Evolutionary conservation across 1,284 basidiomycete species (phyloP).

Genomic region (Leccinum angustisporum): DNA sequence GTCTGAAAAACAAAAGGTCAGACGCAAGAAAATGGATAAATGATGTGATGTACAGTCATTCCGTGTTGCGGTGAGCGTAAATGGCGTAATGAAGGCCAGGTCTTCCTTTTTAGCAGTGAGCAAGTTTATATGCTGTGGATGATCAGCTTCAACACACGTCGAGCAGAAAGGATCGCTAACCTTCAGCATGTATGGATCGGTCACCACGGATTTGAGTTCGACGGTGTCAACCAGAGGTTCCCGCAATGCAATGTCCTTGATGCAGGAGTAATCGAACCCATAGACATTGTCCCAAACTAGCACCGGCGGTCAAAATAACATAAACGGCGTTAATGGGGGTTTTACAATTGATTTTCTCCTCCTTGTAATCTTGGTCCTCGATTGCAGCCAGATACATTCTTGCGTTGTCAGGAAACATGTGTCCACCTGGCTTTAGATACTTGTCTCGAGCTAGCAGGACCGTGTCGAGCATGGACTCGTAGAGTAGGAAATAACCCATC

Average conservation of each 20-base stretch:
- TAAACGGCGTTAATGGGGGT: not conserved
- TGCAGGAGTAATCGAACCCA: slow-evolving; percentile 99
- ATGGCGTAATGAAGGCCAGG: slow-evolving; percentile 81
- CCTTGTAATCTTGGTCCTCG: slow-evolving; percentile 99
- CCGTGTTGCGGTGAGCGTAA: slow-evolving; percentile 81
- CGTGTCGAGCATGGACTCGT: slow-evolving; percentile 99
- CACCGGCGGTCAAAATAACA: slow-evolving; percentile 3
- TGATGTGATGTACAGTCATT: slow-evolving; percentile 77
- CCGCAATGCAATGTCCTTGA: slow-evolving; percentile 96
- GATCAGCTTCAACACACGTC: slow-evolving; percentile 10
- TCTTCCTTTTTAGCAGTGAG: slow-evolving; percentile 95
- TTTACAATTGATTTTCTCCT: slow-evolving; percentile 97
- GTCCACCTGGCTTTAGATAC: slow-evolving; percentile 88
- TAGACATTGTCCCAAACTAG: slow-evolving; percentile 99
- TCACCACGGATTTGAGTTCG: slow-evolving; percentile 89
- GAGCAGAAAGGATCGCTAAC: slow-evolving; percentile 37
- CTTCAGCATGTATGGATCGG: slow-evolving; percentile 86
- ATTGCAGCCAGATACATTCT: slow-evolving; percentile 95
- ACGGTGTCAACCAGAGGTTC: slow-evolving; percentile 99
- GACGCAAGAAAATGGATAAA: slow-evolving; percentile 1
- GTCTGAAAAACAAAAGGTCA: slow-evolving; percentile 47
- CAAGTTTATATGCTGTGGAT: slow-evolving; percentile 80
- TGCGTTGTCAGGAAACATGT: slow-evolving; percentile 96
- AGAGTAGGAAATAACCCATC: slow-evolving; percentile 96
- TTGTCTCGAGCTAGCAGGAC: slow-evolving; percentile 96